Evolutionary conservation across 2,329 filamentous ascomycete species (phyloP).

Genomic region (Fusarium foetens): DNA sequence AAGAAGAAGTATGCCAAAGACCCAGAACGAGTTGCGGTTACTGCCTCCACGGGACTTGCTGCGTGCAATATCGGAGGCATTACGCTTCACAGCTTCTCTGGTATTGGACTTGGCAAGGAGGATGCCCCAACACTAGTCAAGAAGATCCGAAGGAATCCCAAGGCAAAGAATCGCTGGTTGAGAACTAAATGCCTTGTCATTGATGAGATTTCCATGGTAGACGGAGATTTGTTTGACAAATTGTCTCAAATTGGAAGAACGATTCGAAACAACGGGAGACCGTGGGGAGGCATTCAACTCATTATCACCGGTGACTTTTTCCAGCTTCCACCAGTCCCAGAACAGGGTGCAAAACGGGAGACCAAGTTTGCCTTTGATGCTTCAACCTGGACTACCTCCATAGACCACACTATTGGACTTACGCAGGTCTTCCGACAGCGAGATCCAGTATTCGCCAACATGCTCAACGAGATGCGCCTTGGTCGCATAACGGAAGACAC

Average conservation of each 20-base stretch:
- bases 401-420: slow-evolving; percentile 94
- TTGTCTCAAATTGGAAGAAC: slow-evolving; percentile 86
- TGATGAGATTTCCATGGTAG: slow-evolving; percentile 98
- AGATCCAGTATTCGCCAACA: slow-evolving; percentile 86
- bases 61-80: slow-evolving; percentile 97
- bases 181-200: slow-evolving; percentile 88
- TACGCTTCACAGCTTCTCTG: slow-evolving; percentile 94
- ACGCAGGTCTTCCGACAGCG: slow-evolving; percentile 97
- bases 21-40: slow-evolving; percentile 88
- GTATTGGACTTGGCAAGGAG: slow-evolving; percentile 92
- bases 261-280: slow-evolving; percentile 88
- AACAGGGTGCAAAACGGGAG: slow-evolving; percentile 69
- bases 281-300: slow-evolving; percentile 96
- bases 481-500: slow-evolving; percentile 83
- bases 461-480: slow-evolving; percentile 98
- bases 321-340: slow-evolving; percentile 92
- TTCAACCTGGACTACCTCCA: slow-evolving; percentile 88
- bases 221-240: slow-evolving; percentile 97
- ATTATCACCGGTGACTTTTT: slow-evolving; percentile 98
- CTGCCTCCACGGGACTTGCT: slow-evolving; percentile 93
- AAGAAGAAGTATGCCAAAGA: slow-evolving; percentile 80
- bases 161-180: slow-evolving; percentile 89
- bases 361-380: slow-evolving; percentile 95
- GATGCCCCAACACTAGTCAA: slow-evolving; percentile 81
- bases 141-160: slow-evolving; percentile 89